A percentile compares a stretch with the other conserved stretches of the same genome.
These are phyloP conservation scores for Colletotrichum echinochloae DNA, from an alignment of 2,329 filamentous ascomycete species.

Conservation along the genomic window DNA sequence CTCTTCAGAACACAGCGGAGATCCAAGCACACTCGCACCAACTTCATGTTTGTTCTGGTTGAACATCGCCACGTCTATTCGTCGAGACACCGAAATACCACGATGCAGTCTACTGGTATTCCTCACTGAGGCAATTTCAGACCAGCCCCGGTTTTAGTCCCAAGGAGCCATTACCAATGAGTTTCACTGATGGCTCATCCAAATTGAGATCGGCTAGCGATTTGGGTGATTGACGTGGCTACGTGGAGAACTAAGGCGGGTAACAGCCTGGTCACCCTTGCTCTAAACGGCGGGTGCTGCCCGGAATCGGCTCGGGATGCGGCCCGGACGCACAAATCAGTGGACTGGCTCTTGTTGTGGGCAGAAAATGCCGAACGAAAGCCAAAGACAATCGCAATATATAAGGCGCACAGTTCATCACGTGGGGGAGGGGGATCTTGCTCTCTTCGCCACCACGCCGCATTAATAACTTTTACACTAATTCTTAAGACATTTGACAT, in stretches of 20 bases:
- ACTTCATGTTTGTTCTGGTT: background rate
- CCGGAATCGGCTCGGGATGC: constrained; percentile 14
- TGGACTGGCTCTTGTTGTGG: constrained; percentile 2
- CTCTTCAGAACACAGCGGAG: no score
- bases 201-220: constrained; percentile 32
- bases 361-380: background rate
- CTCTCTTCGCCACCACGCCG: constrained; percentile 17
- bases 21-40: background rate
- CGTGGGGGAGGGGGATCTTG: constrained; percentile 18
- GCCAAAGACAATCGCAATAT: constrained; percentile 11
- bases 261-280: constrained; percentile 19
- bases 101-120: no score
- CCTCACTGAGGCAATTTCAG: constrained; percentile 4
- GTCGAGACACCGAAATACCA: no score
- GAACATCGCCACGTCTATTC: background rate
- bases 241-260: constrained; percentile 20
- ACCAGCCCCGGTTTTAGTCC: background rate
- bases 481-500: background rate
- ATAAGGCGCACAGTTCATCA: constrained; percentile 30
- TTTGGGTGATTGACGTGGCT: constrained; percentile 28
- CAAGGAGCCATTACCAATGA: background rate
- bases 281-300: constrained; percentile 1
- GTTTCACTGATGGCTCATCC: constrained; percentile 13
- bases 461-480: constrained; percentile 9
- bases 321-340: constrained; percentile 17